Conservation (phyloP, 306 rosid species). For the Oemleria cerasiformis region DNA sequence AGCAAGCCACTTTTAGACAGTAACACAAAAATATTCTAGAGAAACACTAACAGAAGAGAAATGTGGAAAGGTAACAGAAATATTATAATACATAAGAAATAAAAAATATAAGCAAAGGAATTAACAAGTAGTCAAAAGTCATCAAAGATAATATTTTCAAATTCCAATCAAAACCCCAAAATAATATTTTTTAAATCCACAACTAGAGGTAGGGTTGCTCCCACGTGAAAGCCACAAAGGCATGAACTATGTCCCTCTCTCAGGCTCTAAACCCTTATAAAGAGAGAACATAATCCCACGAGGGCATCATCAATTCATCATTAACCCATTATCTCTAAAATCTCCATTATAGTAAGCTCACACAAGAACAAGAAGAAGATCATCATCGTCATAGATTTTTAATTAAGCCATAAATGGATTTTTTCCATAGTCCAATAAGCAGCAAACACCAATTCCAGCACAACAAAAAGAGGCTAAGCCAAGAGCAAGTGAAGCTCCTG, state of each 20-base stretch:
- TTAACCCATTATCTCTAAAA: background rate
- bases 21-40: background rate
- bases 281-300: background rate
- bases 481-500: constrained; percentile 48
- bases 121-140: background rate
- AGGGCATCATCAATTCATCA: too few relatives aligned
- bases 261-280: background rate
- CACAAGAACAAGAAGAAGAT: too few relatives aligned
- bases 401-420: constrained; percentile 13
- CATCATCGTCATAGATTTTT: too few relatives aligned
- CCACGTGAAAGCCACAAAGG: constrained; percentile 22
- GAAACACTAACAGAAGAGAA: background rate
- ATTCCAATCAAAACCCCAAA: background rate
- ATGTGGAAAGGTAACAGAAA: background rate
- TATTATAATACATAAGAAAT: background rate
- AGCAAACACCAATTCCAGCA: constrained; percentile 22
- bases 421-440: constrained; percentile 30
- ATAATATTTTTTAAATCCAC: background rate
- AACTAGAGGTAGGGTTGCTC: constrained; percentile 14
- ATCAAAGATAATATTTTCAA: constrained; percentile 6
- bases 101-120: background rate
- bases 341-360: background rate
- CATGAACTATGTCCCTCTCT: background rate
- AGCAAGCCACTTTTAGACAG: background rate
- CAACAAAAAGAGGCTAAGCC: constrained; percentile 48